phyloP scores from a whole-genome alignment of 345 rosid species.

The Ricinus communis region DNA sequence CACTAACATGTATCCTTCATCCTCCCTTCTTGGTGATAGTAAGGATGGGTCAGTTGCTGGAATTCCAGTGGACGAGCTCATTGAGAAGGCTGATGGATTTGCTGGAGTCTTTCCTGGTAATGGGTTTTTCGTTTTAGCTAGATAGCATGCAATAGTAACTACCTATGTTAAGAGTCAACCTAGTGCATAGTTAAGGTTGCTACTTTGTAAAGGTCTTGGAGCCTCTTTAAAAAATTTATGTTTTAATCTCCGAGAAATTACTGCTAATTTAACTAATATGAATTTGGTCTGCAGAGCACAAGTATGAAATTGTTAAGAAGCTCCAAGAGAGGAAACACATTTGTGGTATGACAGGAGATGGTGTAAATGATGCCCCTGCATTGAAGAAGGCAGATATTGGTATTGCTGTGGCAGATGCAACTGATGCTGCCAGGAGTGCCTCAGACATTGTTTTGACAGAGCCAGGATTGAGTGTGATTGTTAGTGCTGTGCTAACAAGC shows the following conservation, averaged over 20 bases:
- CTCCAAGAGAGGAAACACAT: constrained; percentile 81
- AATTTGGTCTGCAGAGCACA: constrained; percentile 59
- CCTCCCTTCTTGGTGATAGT: constrained; percentile 72
- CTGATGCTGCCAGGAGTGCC: constrained; percentile 89
- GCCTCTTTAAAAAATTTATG: too few species aligned
- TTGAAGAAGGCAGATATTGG: constrained; percentile 95
- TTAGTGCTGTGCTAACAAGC: constrained; percentile 84
- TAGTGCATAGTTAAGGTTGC: not conserved
- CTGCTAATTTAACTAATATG: not conserved
- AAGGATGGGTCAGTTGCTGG: constrained; percentile 61
- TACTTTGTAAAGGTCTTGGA: too few species aligned
- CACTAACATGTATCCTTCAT: constrained; percentile 92
- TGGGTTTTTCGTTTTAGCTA: not conserved
- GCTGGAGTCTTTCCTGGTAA: constrained; percentile 96
- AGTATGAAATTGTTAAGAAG: constrained; percentile 92
- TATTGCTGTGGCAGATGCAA: constrained; percentile 90
- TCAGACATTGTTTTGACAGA: constrained; percentile 75
- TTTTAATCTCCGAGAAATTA: too few species aligned
- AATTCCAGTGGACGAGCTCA: constrained; percentile 78
- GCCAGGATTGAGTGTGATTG: constrained; percentile 90
- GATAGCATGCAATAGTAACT: not conserved
- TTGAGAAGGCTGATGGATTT: constrained; percentile 92
- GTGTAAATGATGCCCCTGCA: constrained; percentile 96
- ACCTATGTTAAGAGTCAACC: not conserved
- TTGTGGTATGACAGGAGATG: constrained; percentile 96